These are phyloP conservation scores for Orbilia ellipsospora DNA, from an alignment of 2,329 filamentous ascomycete genomes.

Conservation along the genomic window DNA sequence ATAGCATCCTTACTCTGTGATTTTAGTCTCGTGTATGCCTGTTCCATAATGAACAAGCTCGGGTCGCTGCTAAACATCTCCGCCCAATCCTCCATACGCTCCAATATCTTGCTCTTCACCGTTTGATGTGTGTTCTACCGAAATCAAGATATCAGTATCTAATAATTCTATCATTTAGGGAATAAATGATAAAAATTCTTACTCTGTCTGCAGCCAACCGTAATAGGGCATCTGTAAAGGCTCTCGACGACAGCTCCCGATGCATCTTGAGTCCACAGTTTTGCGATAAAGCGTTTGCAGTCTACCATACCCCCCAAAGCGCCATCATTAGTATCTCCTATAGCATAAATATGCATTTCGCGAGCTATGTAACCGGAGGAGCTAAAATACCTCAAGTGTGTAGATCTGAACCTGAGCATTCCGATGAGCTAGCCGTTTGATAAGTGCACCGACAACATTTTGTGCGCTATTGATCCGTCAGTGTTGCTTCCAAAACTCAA, in stretches of 20 bases:
- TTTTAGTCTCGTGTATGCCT: slow-evolving; percentile 90
- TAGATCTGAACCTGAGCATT: slow-evolving; percentile 97
- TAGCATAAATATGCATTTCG: neutral
- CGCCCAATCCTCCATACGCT: slow-evolving; percentile 95
- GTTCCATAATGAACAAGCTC: slow-evolving; percentile 96
- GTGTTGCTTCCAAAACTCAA: neutral
- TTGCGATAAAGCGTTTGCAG: slow-evolving; percentile 89
- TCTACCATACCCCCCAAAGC: slow-evolving; percentile 64
- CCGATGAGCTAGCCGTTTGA: slow-evolving; percentile 89
- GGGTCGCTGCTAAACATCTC: slow-evolving; percentile 91
- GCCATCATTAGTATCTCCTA: slow-evolving; percentile 18
- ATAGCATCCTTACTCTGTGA: slow-evolving; percentile 67
- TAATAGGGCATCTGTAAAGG: slow-evolving; percentile 92
- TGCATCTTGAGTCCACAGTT: slow-evolving; percentile 90
- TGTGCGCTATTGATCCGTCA: slow-evolving; percentile 68
- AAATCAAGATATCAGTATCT: neutral
- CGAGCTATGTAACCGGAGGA: slow-evolving; percentile 9
- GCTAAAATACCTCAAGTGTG: slow-evolving; percentile 77
- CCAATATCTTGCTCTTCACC: slow-evolving; percentile 95
- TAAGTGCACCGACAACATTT: slow-evolving; percentile 87
- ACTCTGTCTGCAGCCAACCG: slow-evolving; percentile 87
- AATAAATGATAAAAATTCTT: slow-evolving; percentile 55
- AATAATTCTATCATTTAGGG: neutral
- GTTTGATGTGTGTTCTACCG: slow-evolving; percentile 86
- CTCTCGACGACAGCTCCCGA: slow-evolving; percentile 87